phyloP scores from a whole-genome alignment of 352 stramenopile species.

The Aphanomyces cochlioides region DNA sequence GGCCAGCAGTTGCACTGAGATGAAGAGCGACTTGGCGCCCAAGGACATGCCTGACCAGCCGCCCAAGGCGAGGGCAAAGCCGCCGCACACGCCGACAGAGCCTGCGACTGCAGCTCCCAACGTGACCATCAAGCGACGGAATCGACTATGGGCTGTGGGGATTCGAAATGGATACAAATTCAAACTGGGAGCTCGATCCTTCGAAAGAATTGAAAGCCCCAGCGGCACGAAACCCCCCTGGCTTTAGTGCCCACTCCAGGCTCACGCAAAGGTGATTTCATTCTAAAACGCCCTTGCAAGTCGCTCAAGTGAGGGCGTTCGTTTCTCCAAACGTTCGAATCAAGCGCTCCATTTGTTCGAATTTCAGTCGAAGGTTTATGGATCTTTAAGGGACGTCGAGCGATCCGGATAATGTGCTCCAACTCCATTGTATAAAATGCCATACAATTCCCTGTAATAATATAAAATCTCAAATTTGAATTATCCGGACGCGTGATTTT shows the following conservation, averaged over 20 bases:
- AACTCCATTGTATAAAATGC: too few species aligned
- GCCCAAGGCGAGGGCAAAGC: slow-evolving; percentile 71
- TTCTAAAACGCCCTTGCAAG: too few species aligned
- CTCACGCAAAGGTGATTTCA: too few species aligned
- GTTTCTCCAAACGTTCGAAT: slow-evolving; percentile 9
- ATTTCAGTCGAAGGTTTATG: not conserved
- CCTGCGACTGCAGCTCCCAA: slow-evolving; percentile 22
- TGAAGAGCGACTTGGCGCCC: slow-evolving; percentile 76
- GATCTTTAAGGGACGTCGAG: not conserved
- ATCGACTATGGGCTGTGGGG: not conserved
- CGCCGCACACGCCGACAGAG: slow-evolving; percentile 72
- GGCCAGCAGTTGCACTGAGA: slow-evolving; percentile 76
- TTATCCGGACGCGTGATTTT: too few species aligned
- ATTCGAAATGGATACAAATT: not conserved
- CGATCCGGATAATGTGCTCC: not conserved
- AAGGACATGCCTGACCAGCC: slow-evolving; percentile 83
- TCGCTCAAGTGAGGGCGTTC: too few species aligned
- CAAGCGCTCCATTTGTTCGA: not conserved
- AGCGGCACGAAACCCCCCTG: slow-evolving; percentile 3
- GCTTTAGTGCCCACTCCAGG: not conserved
- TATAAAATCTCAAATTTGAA: too few species aligned
- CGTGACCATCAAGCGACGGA: slow-evolving; percentile 18
- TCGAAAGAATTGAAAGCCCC: slow-evolving; percentile 14
- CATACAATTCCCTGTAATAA: too few species aligned
- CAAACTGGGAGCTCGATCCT: slow-evolving; percentile 9